phyloP scores from a whole-genome alignment of 495 filamentous ascomycete genomes.

The Usnea hakonensis region DNA sequence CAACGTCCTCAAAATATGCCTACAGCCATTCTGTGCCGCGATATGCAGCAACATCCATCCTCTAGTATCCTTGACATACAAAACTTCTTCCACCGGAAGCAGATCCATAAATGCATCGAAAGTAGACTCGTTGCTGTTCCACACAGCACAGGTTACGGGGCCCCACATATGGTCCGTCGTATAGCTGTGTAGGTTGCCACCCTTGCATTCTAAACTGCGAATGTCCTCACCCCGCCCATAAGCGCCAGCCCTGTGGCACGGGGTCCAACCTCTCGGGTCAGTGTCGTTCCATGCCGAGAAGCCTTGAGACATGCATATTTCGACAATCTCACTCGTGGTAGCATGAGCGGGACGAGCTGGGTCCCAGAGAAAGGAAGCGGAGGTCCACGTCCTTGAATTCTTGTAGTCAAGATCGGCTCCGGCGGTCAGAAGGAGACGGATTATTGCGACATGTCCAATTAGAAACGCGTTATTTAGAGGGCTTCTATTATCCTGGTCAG shows the following conservation, averaged over 20 bases:
- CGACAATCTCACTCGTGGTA: not conserved
- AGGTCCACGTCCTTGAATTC: slow-evolving; percentile 26
- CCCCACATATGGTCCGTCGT: slow-evolving; percentile 12
- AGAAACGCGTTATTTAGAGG: slow-evolving; percentile 8
- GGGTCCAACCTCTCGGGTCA: slow-evolving; percentile 3
- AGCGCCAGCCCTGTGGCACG: slow-evolving; percentile 5
- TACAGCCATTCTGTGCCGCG: slow-evolving; percentile 4
- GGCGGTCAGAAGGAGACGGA: slow-evolving; percentile 40
- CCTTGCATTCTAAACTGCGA: not conserved
- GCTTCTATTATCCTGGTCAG: not conserved
- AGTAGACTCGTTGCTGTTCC: slow-evolving; percentile 11
- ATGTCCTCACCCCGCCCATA: slow-evolving; percentile 4
- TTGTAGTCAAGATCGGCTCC: slow-evolving; percentile 45
- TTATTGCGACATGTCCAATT: slow-evolving; percentile 37
- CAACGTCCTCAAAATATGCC: slow-evolving; percentile 6
- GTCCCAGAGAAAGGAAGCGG: slow-evolving; percentile 7
- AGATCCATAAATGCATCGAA: slow-evolving; percentile 3
- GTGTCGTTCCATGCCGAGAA: slow-evolving; percentile 7
- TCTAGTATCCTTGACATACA: not conserved
- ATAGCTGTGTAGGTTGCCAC: slow-evolving; percentile 4
- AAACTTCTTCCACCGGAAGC: not conserved
- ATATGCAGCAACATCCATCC: slow-evolving; percentile 11
- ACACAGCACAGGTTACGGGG: slow-evolving; percentile 14
- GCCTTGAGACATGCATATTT: slow-evolving; percentile 2
- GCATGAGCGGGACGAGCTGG: not conserved